Conservation (phyloP, 257 asterid species). For the Fraxinus quadrangulata region DNA sequence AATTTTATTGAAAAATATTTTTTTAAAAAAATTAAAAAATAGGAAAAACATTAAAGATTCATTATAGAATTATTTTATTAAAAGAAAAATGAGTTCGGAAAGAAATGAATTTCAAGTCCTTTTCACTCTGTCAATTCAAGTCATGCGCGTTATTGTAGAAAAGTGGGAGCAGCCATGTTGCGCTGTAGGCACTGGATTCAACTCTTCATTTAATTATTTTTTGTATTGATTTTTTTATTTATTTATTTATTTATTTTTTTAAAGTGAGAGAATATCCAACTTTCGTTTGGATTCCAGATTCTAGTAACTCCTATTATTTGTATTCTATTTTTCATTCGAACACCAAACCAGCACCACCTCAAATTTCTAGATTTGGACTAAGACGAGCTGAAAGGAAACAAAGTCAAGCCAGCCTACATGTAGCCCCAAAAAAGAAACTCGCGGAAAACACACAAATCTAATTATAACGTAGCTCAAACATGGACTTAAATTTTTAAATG, state of each 20-base stretch:
- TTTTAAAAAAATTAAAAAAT: too few relatives aligned
- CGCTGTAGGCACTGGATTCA: background rate
- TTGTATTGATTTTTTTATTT: too few relatives aligned
- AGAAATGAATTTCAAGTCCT: background rate
- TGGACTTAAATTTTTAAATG: too few relatives aligned
- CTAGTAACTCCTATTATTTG: background rate
- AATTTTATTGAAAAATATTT: background rate
- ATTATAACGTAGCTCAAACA: too few relatives aligned
- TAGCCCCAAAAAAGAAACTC: too few relatives aligned
- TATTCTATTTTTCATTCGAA: background rate
- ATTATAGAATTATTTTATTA: too few relatives aligned
- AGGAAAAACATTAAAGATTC: too few relatives aligned
- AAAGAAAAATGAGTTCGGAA: too few relatives aligned
- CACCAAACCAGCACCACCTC: background rate
- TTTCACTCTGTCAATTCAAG: background rate
- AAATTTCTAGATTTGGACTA: background rate
- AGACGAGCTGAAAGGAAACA: background rate
- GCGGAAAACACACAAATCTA: too few relatives aligned
- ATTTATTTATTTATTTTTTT: too few relatives aligned
- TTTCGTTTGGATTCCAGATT: background rate
- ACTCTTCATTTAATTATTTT: background rate
- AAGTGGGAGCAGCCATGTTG: background rate
- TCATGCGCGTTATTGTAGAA: background rate
- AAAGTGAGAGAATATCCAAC: too few relatives aligned
- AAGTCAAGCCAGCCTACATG: too few relatives aligned